Evolutionary conservation across 495 filamentous ascomycete species (phyloP).

Genomic region (Penicillium pancosmium): DNA sequence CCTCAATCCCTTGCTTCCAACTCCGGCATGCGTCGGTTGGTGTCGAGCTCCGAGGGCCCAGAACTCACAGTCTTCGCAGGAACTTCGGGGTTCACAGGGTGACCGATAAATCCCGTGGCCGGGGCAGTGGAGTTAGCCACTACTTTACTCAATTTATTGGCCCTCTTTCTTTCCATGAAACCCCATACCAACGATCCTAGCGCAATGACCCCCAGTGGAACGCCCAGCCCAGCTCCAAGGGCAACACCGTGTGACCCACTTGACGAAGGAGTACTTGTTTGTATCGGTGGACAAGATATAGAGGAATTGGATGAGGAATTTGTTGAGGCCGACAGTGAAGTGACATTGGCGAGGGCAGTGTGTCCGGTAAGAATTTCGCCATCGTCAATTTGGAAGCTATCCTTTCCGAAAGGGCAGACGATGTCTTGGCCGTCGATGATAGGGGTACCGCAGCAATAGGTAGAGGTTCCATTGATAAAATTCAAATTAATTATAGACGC

Average conservation of each 20-base stretch:
- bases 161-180: constrained; percentile 27
- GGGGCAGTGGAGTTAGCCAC: constrained; percentile 6
- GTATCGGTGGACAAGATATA: constrained; percentile 34
- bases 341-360: constrained; percentile 26
- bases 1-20: constrained; percentile 17
- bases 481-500: constrained; percentile 31
- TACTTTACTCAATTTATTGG: constrained; percentile 12
- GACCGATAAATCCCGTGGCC: background rate
- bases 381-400: constrained; percentile 24
- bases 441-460: constrained; percentile 37
- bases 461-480: constrained; percentile 19
- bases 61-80: constrained; percentile 2
- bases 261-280: constrained; percentile 33
- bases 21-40: constrained; percentile 7
- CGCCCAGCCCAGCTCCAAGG: constrained; percentile 33
- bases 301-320: constrained; percentile 19
- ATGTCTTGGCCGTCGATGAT: constrained; percentile 16
- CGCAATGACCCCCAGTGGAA: constrained; percentile 33
- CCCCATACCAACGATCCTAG: constrained; percentile 34
- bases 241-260: constrained; percentile 24
- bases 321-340: constrained; percentile 11
- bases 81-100: constrained; percentile 1
- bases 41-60: constrained; percentile 17
- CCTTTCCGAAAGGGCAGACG: constrained; percentile 22
- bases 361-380: constrained; percentile 21